Evolutionary conservation across 2,329 filamentous ascomycete species (phyloP), one percentile per base, ranked within the genome.

Genomic region (Cytospora piceae): DNA sequence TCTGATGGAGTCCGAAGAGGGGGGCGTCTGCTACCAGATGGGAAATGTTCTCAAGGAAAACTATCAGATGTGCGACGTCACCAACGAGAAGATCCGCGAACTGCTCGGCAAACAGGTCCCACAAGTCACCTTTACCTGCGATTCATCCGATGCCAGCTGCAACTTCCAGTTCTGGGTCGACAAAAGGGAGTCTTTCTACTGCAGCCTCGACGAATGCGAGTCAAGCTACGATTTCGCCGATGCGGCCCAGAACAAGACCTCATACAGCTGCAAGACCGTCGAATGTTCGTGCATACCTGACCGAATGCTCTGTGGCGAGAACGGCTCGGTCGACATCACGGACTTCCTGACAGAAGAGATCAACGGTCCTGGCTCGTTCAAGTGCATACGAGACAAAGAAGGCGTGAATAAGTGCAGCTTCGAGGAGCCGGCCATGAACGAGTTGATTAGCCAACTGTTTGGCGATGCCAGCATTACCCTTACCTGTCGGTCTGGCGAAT

Each of bases 81-180:
- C 94, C 64, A 99, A 99, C 80, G 87, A 88, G 77, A 95, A 96
- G 81, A 99, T 99, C 73, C 83, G 94, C 63, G 88, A 94, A 68
- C 88, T 94, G 74, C 84, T 99, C 58, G 91, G 93, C 72, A 89
- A 90, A 54, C 87, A 93, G 78, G 90, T 92, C 66, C 94, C 95
- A 0, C 91, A 99, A 77, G 95, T 96, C 29, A 99, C 95, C 0
- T 99, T 99, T 75, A 93, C 90, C 34, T 99, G 95, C 77, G 87
- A 94, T 73, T 87, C 86, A 42, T 87, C 91, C 60, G 83, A 87
- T 5, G 82, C 86, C 24, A 87, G 90, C 24, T 99, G 95, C 74
- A 95, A 97, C 75, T 99, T 99, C 72, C 95, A 99, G 78, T 99
- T 99, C 79, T 99, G 95, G 94, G 93, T 99, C 57, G 94, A 96